These are phyloP conservation scores for Eragrostis tef DNA, from an alignment of 202 grass and related monocot genomes.

Conservation along the genomic window DNA sequence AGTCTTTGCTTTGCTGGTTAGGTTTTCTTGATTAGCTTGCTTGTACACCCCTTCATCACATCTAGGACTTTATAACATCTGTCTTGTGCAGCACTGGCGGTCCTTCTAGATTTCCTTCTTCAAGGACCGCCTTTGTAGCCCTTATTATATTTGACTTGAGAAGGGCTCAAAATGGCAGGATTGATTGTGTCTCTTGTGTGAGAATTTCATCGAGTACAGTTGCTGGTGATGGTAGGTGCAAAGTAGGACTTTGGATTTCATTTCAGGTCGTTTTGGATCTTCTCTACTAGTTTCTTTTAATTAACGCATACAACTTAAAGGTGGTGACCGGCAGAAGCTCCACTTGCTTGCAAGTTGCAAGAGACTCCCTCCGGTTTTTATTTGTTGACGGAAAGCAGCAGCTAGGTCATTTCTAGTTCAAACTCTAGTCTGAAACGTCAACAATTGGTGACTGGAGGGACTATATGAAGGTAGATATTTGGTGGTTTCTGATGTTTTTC, in stretches of 20 bases:
- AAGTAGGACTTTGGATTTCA: constrained; percentile 22
- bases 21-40: constrained; percentile 44
- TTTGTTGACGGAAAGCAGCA: too few relatives aligned
- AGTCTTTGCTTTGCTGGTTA: constrained; percentile 98
- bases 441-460: too few relatives aligned
- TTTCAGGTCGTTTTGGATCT: constrained; percentile 21
- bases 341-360: constrained; percentile 73
- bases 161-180: constrained; percentile 77
- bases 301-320: constrained; percentile 60
- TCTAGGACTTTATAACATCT: constrained; percentile 39
- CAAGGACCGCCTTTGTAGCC: constrained; percentile 88
- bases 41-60: constrained; percentile 18
- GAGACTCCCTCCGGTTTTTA: too few relatives aligned
- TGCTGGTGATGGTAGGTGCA: constrained; percentile 53
- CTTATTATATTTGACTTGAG: constrained; percentile 86
- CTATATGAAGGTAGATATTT: constrained; percentile 90
- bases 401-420: too few relatives aligned
- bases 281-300: constrained; percentile 27
- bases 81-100: constrained; percentile 81
- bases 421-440: too few relatives aligned
- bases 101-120: constrained; percentile 93
- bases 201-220: constrained; percentile 45
- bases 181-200: constrained; percentile 88
- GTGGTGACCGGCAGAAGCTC: constrained; percentile 41
- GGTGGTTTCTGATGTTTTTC: neutral